Base-by-base conservation (phyloP, 768 basidiomycete species). In the Mrakia hoshinonis region DNA sequence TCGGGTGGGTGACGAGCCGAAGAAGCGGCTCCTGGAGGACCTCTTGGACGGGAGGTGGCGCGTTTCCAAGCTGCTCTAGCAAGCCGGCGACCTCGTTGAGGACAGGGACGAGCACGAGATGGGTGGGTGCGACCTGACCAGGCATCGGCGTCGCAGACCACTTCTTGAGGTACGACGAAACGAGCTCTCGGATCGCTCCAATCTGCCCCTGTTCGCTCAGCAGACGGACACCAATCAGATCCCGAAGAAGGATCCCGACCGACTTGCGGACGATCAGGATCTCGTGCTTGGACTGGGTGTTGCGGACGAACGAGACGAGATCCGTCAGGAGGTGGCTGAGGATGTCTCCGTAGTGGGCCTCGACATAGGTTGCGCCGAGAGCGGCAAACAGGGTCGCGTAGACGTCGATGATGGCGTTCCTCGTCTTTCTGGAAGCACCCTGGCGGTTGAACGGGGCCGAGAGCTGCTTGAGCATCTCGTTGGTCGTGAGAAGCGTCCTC, bases 131-230 rank as follows among this genome's bases (percentile, higher is more conserved):
- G 24, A 81, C 81, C 74, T 91, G 88, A 9, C 91, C 91, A 12
- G 92, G 92, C 85, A 97, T 87, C 80, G 95, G 85, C 0, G 91
- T 89, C 1, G 93, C 92, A 13, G 58, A 61, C 92, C 92, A 97
- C 66, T 91, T 85, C 79, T 90, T 92, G 72, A 96, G 81, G 78
- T 92, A 96, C 4, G 84, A 82, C 46, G 83, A 87, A 0, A 90
- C 87, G 51, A 96, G 81, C 74, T 96, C 94, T 75, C 90, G 87
- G 43, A 96, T 90, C 2, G 94, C 94, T 34, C 83, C 82, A 58
- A 98, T 94, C 79, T 98, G 95, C 0, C 89, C 94, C 77, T 92
- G 91, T 76, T 99, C 95, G 72, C 89, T 89, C 74, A 98, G 80
- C 84, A 96, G 88, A 72, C 94, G 82, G 1, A 89, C 86, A 2